These are phyloP conservation scores for Alternaria sp. DNA, from an alignment of 2,329 filamentous ascomycete species.

Conservation along the genomic window DNA sequence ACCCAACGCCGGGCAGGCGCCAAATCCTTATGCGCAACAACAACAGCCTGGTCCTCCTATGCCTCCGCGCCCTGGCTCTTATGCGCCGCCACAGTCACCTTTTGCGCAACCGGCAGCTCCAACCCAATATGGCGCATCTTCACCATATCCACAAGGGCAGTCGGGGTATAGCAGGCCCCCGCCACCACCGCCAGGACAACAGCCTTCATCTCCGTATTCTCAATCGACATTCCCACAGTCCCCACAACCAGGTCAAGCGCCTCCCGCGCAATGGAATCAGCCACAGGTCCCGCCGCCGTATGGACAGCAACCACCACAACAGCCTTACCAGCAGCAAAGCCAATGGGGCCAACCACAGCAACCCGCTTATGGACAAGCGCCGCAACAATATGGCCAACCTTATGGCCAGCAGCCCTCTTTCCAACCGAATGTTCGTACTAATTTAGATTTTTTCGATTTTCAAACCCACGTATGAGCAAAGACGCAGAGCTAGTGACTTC, in stretches of 20 bases:
- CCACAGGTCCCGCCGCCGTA: constrained; percentile 42
- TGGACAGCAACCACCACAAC: constrained; percentile 32
- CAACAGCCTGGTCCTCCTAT: constrained; percentile 34
- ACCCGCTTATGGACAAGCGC: constrained; percentile 35
- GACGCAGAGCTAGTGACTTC: constrained; percentile 24
- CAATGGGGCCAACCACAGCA: constrained; percentile 31
- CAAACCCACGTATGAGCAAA: neutral
- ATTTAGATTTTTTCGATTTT: neutral
- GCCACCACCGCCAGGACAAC: constrained; percentile 39
- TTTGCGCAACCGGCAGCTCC: constrained; percentile 48
- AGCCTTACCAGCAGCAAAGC: constrained; percentile 31
- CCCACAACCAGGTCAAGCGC: constrained; percentile 26
- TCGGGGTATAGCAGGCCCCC: constrained; percentile 43
- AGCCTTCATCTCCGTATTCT: constrained; percentile 27
- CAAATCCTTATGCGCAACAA: constrained; percentile 39
- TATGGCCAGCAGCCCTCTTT: constrained; percentile 38
- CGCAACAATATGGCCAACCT: constrained; percentile 40
- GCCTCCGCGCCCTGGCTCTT: constrained; percentile 44
- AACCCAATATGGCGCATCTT: constrained; percentile 46
- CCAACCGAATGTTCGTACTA: constrained; percentile 29
- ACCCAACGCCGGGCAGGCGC: constrained; percentile 32
- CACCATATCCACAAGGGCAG: constrained; percentile 46
- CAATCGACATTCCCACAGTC: constrained; percentile 19
- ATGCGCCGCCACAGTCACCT: constrained; percentile 50
- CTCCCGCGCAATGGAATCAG: constrained; percentile 26